Evolutionary conservation across 2,329 filamentous ascomycete genomes (phyloP).

Genomic region (Aspergillus versicolor): DNA sequence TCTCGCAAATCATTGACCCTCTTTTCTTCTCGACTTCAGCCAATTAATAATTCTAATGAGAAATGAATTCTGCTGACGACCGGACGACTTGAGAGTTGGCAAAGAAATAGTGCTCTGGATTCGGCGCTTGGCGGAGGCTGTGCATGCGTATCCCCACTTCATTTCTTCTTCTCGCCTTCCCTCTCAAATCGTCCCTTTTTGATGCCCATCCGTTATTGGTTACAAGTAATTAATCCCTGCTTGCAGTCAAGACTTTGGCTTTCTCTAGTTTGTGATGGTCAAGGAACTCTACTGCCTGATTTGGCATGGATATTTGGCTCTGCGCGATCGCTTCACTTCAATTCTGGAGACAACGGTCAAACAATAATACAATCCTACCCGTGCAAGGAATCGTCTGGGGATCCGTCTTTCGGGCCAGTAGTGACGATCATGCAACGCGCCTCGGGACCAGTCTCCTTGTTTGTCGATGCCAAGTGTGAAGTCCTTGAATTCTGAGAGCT

Average conservation of each 20-base stretch:
- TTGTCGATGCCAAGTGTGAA: background rate
- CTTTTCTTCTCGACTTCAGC: background rate
- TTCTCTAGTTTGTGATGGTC: background rate
- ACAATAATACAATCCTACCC: too few relatives aligned
- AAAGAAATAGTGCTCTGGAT: background rate
- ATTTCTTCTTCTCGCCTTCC: background rate
- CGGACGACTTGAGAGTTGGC: background rate
- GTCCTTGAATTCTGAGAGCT: background rate
- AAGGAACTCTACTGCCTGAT: background rate
- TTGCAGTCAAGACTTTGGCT: background rate
- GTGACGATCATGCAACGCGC: background rate
- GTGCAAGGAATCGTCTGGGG: background rate
- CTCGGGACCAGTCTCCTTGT: background rate
- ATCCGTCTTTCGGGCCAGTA: background rate
- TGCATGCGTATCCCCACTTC: background rate
- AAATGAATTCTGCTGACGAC: background rate
- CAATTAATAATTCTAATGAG: background rate
- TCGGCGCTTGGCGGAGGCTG: slow-evolving; percentile 6
- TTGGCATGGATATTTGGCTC: background rate
- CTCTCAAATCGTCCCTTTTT: too few relatives aligned
- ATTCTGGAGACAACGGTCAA: too few relatives aligned
- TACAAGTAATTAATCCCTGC: background rate
- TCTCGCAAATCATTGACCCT: background rate
- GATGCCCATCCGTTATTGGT: background rate
- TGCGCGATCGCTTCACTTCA: background rate